Percentiles rank a stretch among this genome's conserved stretches.
Conservation (phyloP, 2,329 filamentous ascomycete genomes). For the Neofusicoccum ribis region DNA sequence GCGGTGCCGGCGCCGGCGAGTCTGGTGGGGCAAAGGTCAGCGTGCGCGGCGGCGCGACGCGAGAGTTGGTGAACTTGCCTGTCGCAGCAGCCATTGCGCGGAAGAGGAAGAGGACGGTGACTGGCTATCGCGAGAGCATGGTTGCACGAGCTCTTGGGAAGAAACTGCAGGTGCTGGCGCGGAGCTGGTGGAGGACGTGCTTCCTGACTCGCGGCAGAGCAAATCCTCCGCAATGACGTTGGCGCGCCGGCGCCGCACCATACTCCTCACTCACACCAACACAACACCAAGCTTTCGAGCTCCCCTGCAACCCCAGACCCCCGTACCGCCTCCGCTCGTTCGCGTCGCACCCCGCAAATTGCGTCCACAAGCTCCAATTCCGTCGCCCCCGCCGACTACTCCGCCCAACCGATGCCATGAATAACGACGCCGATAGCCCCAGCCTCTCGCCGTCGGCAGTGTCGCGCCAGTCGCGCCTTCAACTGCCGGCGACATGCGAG, state of each 20-base stretch:
- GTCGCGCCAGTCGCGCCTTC: slow-evolving; percentile 44
- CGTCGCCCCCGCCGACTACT: neutral
- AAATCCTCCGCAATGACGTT: slow-evolving; percentile 20
- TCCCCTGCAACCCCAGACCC: neutral
- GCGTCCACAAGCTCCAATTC: neutral
- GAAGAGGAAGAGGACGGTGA: neutral
- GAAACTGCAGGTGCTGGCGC: neutral
- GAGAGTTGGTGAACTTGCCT: neutral
- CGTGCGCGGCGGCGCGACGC: neutral
- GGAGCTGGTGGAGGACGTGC: slow-evolving; percentile 1
- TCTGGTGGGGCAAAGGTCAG: neutral
- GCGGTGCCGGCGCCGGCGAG: slow-evolving; percentile 15
- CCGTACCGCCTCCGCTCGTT: neutral
- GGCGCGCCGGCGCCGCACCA: no score
- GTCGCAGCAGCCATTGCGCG: slow-evolving; percentile 5
- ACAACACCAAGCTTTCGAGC: neutral
- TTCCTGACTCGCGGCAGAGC: slow-evolving; percentile 7
- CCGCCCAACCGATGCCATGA: slow-evolving; percentile 9
- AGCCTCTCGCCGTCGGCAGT: slow-evolving; percentile 39
- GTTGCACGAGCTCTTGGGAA: neutral
- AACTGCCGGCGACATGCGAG: slow-evolving; percentile 81
- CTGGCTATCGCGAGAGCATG: neutral
- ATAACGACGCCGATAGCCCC: slow-evolving; percentile 19
- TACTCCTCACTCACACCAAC: neutral
- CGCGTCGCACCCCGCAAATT: neutral